phyloP scores from a whole-genome alignment of 1,139 yeast species.

The Hansenula anomala region DNA sequence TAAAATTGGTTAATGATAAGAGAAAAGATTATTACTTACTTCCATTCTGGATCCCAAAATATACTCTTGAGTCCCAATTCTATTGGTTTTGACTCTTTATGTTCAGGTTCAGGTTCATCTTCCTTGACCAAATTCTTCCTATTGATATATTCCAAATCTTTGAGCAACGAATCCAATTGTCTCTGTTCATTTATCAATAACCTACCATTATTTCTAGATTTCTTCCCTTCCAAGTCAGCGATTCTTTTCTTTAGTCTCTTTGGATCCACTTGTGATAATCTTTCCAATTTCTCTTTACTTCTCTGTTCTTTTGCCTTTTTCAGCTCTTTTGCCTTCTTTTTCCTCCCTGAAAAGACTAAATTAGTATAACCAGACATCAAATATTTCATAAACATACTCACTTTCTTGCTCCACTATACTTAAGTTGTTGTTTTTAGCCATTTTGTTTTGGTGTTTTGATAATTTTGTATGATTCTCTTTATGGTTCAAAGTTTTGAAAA shows the following conservation, averaged over 20 bases:
- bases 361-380: slow-evolving; percentile 1
- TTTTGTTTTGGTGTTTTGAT: slow-evolving; percentile 3
- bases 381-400: slow-evolving; percentile 6
- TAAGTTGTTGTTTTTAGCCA: slow-evolving; percentile 13
- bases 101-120: slow-evolving; percentile 1
- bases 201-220: slow-evolving; percentile 12
- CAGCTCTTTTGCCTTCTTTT: slow-evolving; percentile 24
- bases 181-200: slow-evolving; percentile 13
- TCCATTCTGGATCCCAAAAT: slow-evolving; percentile 40
- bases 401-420: slow-evolving; percentile 22
- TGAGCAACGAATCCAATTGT: slow-evolving; percentile 17
- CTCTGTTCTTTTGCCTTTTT: slow-evolving; percentile 22
- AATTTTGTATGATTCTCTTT: not conserved
- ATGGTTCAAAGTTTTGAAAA: not conserved
- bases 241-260: slow-evolving; percentile 12
- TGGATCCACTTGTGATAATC: slow-evolving; percentile 14
- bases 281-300: slow-evolving; percentile 15
- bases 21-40: slow-evolving; percentile 10
- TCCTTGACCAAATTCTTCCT: slow-evolving; percentile 4
- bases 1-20: not conserved
- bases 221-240: slow-evolving; percentile 11
- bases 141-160: slow-evolving; percentile 19
- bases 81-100: slow-evolving; percentile 1
- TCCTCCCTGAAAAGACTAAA: slow-evolving; percentile 19
- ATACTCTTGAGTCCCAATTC: slow-evolving; percentile 29